Conservation (phyloP, 2,329 filamentous ascomycete genomes). For the Scytalidium lignicola region DNA sequence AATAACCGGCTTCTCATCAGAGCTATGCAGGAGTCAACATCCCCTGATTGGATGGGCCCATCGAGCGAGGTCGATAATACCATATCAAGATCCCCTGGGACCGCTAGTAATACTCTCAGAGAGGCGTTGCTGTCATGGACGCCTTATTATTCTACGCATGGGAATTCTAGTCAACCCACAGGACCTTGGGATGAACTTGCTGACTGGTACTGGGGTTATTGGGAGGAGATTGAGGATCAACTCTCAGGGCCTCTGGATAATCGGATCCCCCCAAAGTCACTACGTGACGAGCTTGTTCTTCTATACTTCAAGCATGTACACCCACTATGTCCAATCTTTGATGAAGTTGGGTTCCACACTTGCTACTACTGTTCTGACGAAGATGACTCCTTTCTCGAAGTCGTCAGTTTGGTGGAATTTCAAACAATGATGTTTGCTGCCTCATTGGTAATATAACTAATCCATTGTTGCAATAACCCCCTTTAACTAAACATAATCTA, state of each 20-base stretch:
- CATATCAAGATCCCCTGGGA: too few species aligned
- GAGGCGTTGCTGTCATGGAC: too few species aligned
- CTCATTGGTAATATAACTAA: background rate
- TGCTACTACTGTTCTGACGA: background rate
- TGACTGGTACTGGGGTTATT: constrained; percentile 2
- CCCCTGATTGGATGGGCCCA: too few species aligned
- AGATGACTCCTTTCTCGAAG: constrained; percentile 1
- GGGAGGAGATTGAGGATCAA: background rate
- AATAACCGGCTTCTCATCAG: too few species aligned
- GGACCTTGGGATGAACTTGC: constrained; percentile 4
- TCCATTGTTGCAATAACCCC: too few species aligned
- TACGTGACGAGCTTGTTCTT: constrained; percentile 1
- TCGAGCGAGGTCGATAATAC: too few species aligned
- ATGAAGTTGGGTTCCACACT: constrained; percentile 2
- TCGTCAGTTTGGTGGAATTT: constrained; percentile 3
- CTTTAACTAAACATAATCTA: background rate
- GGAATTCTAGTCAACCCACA: too few species aligned
- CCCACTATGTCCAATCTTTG: constrained; percentile 2
- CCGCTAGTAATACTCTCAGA: too few species aligned
- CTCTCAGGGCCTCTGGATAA: background rate
- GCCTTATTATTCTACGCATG: too few species aligned
- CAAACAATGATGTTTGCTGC: constrained; percentile 2
- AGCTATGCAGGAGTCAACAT: too few species aligned
- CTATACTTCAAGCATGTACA: constrained; percentile 4
- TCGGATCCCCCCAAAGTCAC: background rate